These are phyloP conservation scores for Skeletonema tropicum DNA, from an alignment of 108 stramenopile species.

Conservation along the genomic window DNA sequence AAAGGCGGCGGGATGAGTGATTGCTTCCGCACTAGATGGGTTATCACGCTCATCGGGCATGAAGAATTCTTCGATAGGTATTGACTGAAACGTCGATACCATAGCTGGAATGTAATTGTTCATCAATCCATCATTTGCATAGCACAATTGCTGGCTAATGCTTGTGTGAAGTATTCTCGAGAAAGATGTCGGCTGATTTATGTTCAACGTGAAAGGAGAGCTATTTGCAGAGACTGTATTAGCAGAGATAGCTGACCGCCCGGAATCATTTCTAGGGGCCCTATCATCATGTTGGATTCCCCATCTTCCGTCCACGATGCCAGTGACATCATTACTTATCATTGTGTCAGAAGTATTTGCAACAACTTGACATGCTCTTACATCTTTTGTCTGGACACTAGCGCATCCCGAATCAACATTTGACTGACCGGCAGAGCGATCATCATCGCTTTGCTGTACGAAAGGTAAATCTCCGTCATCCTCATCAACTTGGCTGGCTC, in stretches of 20 bases:
- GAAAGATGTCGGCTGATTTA: not conserved
- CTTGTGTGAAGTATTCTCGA: not conserved
- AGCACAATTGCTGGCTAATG: not conserved
- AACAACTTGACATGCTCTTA: not conserved
- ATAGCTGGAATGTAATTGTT: not conserved
- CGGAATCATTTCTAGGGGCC: too few relatives aligned
- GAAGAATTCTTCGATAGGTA: constrained; percentile 31
- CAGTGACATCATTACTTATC: too few relatives aligned
- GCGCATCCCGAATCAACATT: not conserved
- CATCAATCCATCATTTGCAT: not conserved
- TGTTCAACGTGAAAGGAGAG: not conserved
- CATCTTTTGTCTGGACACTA: not conserved
- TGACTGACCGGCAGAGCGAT: not conserved
- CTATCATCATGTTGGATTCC: too few relatives aligned
- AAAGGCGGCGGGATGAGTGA: constrained; percentile 9
- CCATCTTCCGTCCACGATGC: too few relatives aligned
- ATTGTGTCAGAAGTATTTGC: too few relatives aligned
- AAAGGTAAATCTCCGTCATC: not conserved
- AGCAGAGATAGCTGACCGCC: too few relatives aligned
- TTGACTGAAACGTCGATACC: constrained; percentile 12
- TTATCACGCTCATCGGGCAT: constrained; percentile 8
- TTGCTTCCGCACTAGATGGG: not conserved
- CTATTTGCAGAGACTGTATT: too few relatives aligned
- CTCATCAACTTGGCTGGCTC: not conserved
- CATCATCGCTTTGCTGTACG: not conserved